Evolutionary conservation across 139 green algal genomes (phyloP), one percentile per base, ranked within the genome.

Genomic region (Asterochloris erici): DNA sequence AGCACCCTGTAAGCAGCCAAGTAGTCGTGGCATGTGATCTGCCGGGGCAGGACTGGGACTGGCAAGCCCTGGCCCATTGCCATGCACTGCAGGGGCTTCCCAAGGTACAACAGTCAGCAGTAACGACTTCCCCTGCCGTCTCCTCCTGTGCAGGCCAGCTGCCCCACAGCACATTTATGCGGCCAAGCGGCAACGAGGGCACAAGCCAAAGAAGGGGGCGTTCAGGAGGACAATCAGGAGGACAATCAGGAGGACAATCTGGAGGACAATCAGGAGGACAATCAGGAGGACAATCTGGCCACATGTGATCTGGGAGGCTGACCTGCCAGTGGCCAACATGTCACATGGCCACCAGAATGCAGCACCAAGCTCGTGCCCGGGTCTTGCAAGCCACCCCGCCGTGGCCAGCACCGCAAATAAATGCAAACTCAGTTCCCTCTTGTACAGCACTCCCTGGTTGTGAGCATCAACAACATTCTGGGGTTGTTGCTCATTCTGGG

Each of bases 1-100:
- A 83, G 12, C 70, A 86, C 69, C 79, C 84, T 87, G 79, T 54
- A 28, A 2, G 26, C 70, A 76, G 66, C 4, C 1, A 21, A 71
- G 4, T 24, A 9, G 17, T 26, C 9, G 4, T 4, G 6, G 2
- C 1, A 24, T 2, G 10, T 24, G 10, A 2, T 71, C 19, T 71
- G 19, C 17, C 21, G 63, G 19, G 26, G n/a, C 63, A 10, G 14
- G n/a, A 19, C n/a, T 76, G 70, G 14, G n/a, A 19, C n/a, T 1
- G 70, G 14, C 70, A 61, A 38, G 70, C 23, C 2, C 16, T 54
- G 16, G 9, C n/a, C n/a, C 4, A 54, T 19, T 76, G 14, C 70
- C 16, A 54, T 76, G 70, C 1, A 24, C 70, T 24, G 26, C 14
- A 19, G 14, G n/a, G n/a, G 23, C 70, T 38, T 15, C 14, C 16